Evolutionary conservation across 495 filamentous ascomycete species (phyloP).

Genomic region (Xylaria palmicola): DNA sequence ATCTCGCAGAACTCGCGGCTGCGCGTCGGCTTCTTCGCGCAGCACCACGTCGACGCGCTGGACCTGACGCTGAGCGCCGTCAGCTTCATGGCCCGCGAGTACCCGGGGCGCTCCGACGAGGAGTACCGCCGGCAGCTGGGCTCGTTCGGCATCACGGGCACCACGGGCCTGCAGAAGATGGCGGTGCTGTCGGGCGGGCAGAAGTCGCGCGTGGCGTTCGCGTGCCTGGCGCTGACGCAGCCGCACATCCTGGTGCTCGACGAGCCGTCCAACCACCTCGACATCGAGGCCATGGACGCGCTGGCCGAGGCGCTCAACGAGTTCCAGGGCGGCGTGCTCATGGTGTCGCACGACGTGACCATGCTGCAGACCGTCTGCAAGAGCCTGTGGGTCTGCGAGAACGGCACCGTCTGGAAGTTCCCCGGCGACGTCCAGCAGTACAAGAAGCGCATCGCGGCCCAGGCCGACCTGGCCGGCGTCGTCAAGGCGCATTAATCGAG

Average conservation of each 20-base stretch:
- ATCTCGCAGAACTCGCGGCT: slow-evolving; percentile 87
- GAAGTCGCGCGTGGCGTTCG: slow-evolving; percentile 97
- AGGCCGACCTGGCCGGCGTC: slow-evolving; percentile 85
- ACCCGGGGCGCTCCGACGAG: slow-evolving; percentile 88
- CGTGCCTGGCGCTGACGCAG: slow-evolving; percentile 86
- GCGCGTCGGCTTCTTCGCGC: slow-evolving; percentile 93
- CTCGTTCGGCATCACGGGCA: slow-evolving; percentile 97
- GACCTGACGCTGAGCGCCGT: slow-evolving; percentile 87
- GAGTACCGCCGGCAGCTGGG: slow-evolving; percentile 95
- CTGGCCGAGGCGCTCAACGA: slow-evolving; percentile 75
- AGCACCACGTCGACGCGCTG: slow-evolving; percentile 97
- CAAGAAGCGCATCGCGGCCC: slow-evolving; percentile 91
- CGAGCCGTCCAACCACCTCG: slow-evolving; percentile 96
- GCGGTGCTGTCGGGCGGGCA: slow-evolving; percentile 92
- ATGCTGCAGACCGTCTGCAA: slow-evolving; percentile 96
- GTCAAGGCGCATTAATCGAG: slow-evolving; percentile 55
- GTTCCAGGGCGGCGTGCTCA: slow-evolving; percentile 93
- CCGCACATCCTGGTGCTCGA: slow-evolving; percentile 98
- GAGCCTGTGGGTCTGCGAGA: slow-evolving; percentile 94
- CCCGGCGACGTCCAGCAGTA: slow-evolving; percentile 93
- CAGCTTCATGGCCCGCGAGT: slow-evolving; percentile 90
- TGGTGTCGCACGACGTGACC: slow-evolving; percentile 99
- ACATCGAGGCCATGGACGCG: slow-evolving; percentile 99
- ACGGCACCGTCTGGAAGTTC: slow-evolving; percentile 95
- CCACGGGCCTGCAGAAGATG: slow-evolving; percentile 96